These are phyloP conservation scores for Oryza punctata DNA, from an alignment of 176 grass and related monocot genomes.

Conservation along the genomic window DNA sequence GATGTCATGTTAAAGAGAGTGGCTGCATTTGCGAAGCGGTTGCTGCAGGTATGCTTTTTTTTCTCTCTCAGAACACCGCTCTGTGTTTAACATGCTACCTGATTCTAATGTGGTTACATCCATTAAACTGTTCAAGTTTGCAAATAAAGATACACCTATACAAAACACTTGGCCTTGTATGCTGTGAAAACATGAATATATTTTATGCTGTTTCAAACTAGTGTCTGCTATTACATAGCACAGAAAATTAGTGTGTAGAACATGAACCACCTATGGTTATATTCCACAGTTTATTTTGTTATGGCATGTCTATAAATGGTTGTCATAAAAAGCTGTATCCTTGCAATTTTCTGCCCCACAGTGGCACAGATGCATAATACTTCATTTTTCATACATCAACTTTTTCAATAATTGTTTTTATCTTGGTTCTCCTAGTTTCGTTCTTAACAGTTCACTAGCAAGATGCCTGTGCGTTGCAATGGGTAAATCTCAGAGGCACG, in stretches of 20 bases:
- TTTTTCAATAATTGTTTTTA: not conserved
- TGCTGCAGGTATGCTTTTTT: slow-evolving; percentile 72
- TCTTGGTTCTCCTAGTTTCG: not conserved
- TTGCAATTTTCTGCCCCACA: not conserved
- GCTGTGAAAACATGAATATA: not conserved
- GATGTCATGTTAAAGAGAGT: slow-evolving; percentile 91
- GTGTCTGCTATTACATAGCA: slow-evolving; percentile 15
- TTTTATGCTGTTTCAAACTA: not conserved
- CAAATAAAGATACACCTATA: slow-evolving; percentile 2
- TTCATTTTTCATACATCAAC: not conserved
- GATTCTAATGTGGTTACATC: not conserved
- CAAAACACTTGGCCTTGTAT: slow-evolving; percentile 6
- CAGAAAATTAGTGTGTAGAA: not conserved
- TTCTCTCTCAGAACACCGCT: not conserved
- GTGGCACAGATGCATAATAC: not conserved
- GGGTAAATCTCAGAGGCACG: no score
- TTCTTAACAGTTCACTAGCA: not conserved
- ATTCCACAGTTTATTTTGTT: not conserved
- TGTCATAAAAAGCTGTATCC: not conserved
- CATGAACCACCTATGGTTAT: not conserved
- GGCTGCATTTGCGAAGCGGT: slow-evolving; percentile 82
- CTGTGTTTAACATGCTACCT: not conserved
- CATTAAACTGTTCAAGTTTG: slow-evolving; percentile 16
- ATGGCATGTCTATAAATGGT: not conserved
- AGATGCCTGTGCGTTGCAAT: no score